phyloP scores from a whole-genome alignment of 1,284 basidiomycete species.

The Mrakiaceae sp. region DNA sequence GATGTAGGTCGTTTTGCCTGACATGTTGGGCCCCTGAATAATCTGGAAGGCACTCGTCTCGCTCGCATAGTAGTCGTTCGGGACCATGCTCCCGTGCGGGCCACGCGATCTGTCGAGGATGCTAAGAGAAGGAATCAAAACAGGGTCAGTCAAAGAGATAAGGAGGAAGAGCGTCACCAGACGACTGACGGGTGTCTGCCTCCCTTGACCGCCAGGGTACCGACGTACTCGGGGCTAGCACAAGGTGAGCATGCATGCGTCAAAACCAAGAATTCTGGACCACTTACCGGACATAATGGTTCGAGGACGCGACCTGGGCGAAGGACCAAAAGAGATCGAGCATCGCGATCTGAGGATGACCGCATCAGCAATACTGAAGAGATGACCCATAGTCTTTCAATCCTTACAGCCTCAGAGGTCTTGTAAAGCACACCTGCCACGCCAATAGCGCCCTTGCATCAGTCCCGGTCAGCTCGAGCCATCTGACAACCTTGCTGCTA shows the following conservation, averaged over 20 bases:
- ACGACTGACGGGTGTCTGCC: constrained; percentile 55
- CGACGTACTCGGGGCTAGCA: constrained; percentile 60
- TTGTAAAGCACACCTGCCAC: constrained; percentile 55
- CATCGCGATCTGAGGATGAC: constrained; percentile 50
- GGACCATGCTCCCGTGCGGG: constrained; percentile 54
- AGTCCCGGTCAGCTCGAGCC: too few species aligned
- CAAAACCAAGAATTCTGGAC: constrained; percentile 40
- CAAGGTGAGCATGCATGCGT: constrained; percentile 42
- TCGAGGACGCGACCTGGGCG: constrained; percentile 44
- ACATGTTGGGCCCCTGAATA: constrained; percentile 82
- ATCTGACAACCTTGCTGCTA: constrained; percentile 5
- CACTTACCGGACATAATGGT: constrained; percentile 6
- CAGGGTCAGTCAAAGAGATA: neutral
- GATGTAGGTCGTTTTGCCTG: constrained; percentile 88
- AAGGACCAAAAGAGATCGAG: constrained; percentile 80
- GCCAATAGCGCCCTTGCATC: neutral
- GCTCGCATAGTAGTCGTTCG: constrained; percentile 78
- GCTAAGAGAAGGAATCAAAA: neutral
- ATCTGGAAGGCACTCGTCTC: constrained; percentile 74
- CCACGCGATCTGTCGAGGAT: constrained; percentile 61
- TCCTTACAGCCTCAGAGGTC: constrained; percentile 67
- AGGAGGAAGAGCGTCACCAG: too few species aligned
- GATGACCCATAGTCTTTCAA: neutral
- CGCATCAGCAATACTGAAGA: neutral
- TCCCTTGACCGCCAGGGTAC: constrained; percentile 69